Conservation (phyloP, 1,139 yeast genomes). For the Debaryomyces nepalensis region DNA sequence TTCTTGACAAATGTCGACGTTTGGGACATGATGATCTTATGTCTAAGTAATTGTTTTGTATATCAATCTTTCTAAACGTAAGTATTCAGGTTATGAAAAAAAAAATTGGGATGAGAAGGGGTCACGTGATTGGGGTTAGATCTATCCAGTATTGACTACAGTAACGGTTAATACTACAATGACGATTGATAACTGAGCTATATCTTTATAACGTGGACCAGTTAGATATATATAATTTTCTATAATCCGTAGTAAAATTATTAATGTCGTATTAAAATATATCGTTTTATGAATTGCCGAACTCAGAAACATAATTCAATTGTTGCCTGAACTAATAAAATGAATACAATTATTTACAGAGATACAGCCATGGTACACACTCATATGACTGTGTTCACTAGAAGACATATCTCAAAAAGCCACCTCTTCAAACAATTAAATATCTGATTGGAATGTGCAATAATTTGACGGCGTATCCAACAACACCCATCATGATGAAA, state of each 20-base stretch:
- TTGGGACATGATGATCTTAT: slow-evolving; percentile 26
- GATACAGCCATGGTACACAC: not conserved
- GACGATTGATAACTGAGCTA: no score
- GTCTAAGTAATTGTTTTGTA: not conserved
- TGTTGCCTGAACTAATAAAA: slow-evolving; percentile 6
- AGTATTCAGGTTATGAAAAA: no score
- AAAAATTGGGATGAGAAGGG: slow-evolving; percentile 3
- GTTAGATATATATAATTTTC: no score
- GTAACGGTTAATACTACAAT: no score
- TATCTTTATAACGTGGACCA: no score
- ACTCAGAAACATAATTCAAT: slow-evolving; percentile 4
- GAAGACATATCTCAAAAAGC: not conserved
- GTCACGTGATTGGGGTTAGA: slow-evolving; percentile 3
- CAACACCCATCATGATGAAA: slow-evolving; percentile 95
- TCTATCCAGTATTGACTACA: no score
- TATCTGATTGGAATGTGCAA: slow-evolving; percentile 97
- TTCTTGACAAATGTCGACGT: slow-evolving; percentile 67
- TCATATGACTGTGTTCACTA: not conserved
- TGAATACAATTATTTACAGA: slow-evolving; percentile 2
- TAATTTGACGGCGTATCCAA: slow-evolving; percentile 93
- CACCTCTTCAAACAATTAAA: slow-evolving; percentile 73
- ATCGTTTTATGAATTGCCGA: slow-evolving; percentile 2
- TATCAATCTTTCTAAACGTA: no score
- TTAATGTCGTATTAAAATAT: not conserved
- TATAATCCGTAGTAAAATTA: no score